Evolutionary conservation across 805 yeast genomes (phyloP).

Genomic region (Helenozyma baotianmanensis): DNA sequence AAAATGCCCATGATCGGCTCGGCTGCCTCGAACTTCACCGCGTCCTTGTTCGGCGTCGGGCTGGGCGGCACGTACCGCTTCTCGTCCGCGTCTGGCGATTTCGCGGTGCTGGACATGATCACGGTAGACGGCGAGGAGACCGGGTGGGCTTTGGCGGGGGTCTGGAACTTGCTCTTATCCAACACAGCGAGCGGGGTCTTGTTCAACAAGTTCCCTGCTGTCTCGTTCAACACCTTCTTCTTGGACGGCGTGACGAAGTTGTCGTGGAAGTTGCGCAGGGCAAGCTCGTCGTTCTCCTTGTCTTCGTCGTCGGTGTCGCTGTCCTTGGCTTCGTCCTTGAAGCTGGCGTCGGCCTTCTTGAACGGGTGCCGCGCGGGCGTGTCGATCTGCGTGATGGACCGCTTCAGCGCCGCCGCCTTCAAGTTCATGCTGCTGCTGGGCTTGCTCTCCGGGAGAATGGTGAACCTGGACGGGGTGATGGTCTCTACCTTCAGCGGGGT

Average conservation of each 20-base stretch:
- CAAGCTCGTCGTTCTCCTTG: constrained; percentile 5
- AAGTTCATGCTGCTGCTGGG: background rate
- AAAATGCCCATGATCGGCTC: constrained; percentile 38
- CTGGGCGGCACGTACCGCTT: constrained; percentile 22
- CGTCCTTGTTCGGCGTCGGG: constrained; percentile 35
- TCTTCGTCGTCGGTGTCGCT: constrained; percentile 16
- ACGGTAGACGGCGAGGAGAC: constrained; percentile 41
- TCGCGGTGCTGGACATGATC: constrained; percentile 30
- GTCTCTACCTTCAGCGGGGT: constrained; percentile 34
- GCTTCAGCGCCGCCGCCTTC: constrained; percentile 27
- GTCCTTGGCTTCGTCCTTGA: constrained; percentile 5
- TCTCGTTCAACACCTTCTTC: constrained; percentile 21
- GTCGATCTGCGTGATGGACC: constrained; percentile 33
- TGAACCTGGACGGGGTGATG: constrained; percentile 39
- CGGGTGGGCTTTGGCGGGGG: constrained; percentile 31
- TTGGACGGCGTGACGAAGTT: constrained; percentile 32
- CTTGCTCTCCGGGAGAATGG: constrained; percentile 11
- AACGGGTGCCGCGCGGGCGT: constrained; percentile 36
- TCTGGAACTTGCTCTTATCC: constrained; percentile 18
- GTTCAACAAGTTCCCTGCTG: constrained; percentile 11
- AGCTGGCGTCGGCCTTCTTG: constrained; percentile 21
- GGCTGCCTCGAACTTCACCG: constrained; percentile 10
- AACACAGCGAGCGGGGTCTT: constrained; percentile 13
- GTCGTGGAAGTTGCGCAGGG: constrained; percentile 1
- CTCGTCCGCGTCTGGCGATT: constrained; percentile 12